Base-by-base conservation (phyloP, 2,329 filamentous ascomycete genomes). In the Ophiocordyceps camponoti-leonardi region DNA sequence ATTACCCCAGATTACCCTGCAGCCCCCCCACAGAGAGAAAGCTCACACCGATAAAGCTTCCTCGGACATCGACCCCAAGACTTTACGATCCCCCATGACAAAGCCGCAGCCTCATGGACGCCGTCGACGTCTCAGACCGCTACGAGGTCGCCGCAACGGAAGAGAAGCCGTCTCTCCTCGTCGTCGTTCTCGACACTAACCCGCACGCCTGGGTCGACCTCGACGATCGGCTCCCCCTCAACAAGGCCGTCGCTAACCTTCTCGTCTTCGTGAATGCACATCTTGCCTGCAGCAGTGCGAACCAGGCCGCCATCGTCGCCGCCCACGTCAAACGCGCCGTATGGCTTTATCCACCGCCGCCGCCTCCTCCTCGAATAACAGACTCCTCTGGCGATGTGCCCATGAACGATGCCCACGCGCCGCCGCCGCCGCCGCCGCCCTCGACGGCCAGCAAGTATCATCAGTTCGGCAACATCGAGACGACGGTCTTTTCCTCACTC, bases 211-310 rank as follows among this genome's bases (percentile, higher is more conserved):
- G 92, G 92, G 79, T 85, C 7, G 72, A 85, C 49, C 75, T 96
- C 41, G 71, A 80, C 49, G 66, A 77, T 47, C 76, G 75, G 30
- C 78, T 96, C 8, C 79, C 90, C 26, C 75, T 98, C 49, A 84
- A 84, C 44, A 81, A 83, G 56, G 86, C 86, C 49, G 71, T 98
- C 49, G 86, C 90, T 49, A 78, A 90, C 64, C 75, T 96, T 51
- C 81, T 96, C 56, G 82, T 98, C 67, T 96, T 95, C 66, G 81
- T 95, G 66, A 96, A 98, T 63, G 86, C 90, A 46, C 93, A 98
- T 60, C 75, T 98, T 30, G 87, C 92, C 52, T 88, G 90, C 60
- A 93, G 88, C 64, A 90, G 92, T 62, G 78, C 84, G 46, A 96
- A 96, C 65, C 84, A 90, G 61, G 85, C 96, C 43, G 87, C 88